Evolutionary conservation across 345 rosid genomes (phyloP).

Genomic region (Zanthoxylum bungeanum): DNA sequence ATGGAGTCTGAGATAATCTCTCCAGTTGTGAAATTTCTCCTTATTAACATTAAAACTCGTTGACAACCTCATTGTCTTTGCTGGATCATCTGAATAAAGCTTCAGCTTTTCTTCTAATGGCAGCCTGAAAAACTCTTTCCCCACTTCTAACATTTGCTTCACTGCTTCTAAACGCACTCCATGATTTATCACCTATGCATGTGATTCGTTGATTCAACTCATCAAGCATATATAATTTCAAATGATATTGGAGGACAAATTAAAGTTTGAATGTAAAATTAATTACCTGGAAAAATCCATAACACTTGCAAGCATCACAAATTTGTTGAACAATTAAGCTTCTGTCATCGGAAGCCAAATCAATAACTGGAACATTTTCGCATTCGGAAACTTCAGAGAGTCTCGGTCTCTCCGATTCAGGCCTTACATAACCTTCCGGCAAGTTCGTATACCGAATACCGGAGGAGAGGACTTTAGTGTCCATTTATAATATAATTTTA

Average conservation of each 20-base stretch:
- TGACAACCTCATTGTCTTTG: constrained; percentile 71
- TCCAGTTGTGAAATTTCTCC: constrained; percentile 82
- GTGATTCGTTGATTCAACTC: neutral
- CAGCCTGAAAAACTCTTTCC: constrained; percentile 52
- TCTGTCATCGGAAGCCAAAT: constrained; percentile 48
- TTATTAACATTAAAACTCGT: constrained; percentile 80
- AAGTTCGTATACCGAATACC: constrained; percentile 41
- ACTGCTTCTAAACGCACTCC: constrained; percentile 38
- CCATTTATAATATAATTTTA: constrained; percentile 32
- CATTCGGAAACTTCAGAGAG: constrained; percentile 52
- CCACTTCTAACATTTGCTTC: constrained; percentile 48
- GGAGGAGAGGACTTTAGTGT: constrained; percentile 56
- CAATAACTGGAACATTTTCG: constrained; percentile 61
- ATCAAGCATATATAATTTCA: neutral
- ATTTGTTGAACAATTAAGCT: constrained; percentile 37
- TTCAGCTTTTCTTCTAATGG: constrained; percentile 83
- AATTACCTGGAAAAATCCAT: constrained; percentile 73
- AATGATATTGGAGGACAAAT: too few relatives aligned
- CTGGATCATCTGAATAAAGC: constrained; percentile 78
- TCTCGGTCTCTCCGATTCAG: constrained; percentile 64
- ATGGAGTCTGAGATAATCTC: constrained; percentile 81
- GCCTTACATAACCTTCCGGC: constrained; percentile 69
- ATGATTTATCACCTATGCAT: constrained; percentile 61
- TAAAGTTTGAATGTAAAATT: neutral
- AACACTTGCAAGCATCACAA: constrained; percentile 48